Conservation (phyloP, 495 filamentous ascomycete species). For the Talaromyces wortmannii region DNA sequence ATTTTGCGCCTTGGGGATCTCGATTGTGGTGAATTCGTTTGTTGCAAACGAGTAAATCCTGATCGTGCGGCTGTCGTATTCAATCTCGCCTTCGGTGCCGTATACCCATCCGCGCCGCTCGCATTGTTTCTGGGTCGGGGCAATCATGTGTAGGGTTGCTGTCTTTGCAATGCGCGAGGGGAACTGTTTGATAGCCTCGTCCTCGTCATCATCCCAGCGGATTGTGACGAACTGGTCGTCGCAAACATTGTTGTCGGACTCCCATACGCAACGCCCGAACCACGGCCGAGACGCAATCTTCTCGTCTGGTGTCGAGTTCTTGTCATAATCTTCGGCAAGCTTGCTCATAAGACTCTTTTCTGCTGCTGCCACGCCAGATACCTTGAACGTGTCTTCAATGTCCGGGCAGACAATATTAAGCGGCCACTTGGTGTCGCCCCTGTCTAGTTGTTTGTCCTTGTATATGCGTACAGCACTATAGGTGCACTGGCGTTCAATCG, state of each 20-base stretch:
- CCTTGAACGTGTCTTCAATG: constrained; percentile 58
- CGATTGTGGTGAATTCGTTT: constrained; percentile 11
- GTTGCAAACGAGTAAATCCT: constrained; percentile 34
- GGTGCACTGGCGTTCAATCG: constrained; percentile 62
- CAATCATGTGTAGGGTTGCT: constrained; percentile 89
- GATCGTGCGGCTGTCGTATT: constrained; percentile 52
- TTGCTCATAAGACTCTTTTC: constrained; percentile 19
- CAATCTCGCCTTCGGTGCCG: constrained; percentile 78
- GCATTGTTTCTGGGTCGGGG: constrained; percentile 81
- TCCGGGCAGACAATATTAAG: constrained; percentile 83
- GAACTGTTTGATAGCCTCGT: not conserved
- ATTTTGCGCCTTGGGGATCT: constrained; percentile 24
- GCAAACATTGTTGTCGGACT: constrained; percentile 79
- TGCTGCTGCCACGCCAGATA: constrained; percentile 13
- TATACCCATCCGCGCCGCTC: constrained; percentile 76
- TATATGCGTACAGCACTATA: constrained; percentile 85
- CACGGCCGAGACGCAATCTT: constrained; percentile 60
- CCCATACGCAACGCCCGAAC: constrained; percentile 94
- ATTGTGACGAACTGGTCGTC: constrained; percentile 89
- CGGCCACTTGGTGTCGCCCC: constrained; percentile 68
- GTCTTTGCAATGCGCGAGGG: constrained; percentile 62
- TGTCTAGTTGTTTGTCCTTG: constrained; percentile 45
- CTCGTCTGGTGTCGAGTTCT: constrained; percentile 29
- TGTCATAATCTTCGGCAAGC: constrained; percentile 64
- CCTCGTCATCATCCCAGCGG: constrained; percentile 56